Conservation (phyloP, 768 basidiomycete species). For the Candolleomyces aberdarensis region DNA sequence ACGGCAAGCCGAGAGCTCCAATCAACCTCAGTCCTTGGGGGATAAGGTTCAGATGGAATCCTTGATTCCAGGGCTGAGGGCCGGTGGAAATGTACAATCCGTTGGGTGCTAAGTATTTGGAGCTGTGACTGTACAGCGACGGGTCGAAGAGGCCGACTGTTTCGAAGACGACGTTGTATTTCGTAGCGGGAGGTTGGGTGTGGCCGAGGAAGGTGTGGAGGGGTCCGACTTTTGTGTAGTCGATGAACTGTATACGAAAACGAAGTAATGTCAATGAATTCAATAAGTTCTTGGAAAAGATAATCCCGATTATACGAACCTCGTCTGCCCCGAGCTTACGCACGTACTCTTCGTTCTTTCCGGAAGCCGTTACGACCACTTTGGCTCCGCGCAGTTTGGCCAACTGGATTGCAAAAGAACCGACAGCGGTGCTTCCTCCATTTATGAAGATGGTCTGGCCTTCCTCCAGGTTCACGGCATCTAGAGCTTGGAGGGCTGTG, state of each 20-base stretch:
- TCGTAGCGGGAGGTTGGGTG: constrained; percentile 40
- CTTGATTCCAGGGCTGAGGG: constrained; percentile 31
- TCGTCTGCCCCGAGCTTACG: constrained; percentile 63
- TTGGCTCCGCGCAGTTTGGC: constrained; percentile 61
- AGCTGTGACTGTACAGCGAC: constrained; percentile 45
- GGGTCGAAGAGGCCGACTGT: constrained; percentile 49
- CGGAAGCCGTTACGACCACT: constrained; percentile 60
- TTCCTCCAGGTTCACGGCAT: constrained; percentile 45
- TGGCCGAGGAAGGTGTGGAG: constrained; percentile 43
- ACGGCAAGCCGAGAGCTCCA: constrained; percentile 37
- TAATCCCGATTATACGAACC: constrained; percentile 31
- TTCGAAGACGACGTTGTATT: constrained; percentile 60
- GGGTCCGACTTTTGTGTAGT: constrained; percentile 51
- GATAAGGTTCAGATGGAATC: constrained; percentile 25
- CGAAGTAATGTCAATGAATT: not conserved
- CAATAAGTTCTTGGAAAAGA: not conserved
- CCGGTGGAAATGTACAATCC: constrained; percentile 56
- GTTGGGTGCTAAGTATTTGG: constrained; percentile 50
- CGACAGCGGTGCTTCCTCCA: constrained; percentile 68
- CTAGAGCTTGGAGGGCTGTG: constrained; percentile 58
- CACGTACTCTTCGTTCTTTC: constrained; percentile 57
- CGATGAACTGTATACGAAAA: constrained; percentile 45
- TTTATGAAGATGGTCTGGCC: constrained; percentile 66
- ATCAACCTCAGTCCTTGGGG: constrained; percentile 28
- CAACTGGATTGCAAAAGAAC: constrained; percentile 68